Conservation (phyloP, 495 filamentous ascomycete species). For the Aspergillus diversus region DNA sequence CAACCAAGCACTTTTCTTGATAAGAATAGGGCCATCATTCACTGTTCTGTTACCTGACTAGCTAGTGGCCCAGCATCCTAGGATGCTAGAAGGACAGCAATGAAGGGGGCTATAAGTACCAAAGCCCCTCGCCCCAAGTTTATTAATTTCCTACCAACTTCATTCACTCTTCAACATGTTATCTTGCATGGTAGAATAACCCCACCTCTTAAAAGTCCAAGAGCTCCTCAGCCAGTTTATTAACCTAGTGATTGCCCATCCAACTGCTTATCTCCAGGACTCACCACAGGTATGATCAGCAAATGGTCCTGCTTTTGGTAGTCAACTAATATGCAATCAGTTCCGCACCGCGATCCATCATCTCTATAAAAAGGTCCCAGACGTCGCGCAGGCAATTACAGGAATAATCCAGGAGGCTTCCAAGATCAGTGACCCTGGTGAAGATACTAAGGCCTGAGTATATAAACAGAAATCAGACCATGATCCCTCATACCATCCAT, state of each 20-base stretch:
- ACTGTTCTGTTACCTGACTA: not conserved
- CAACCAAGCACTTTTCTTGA: too few relatives aligned
- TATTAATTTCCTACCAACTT: not conserved
- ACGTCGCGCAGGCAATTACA: too few relatives aligned
- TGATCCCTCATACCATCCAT: too few relatives aligned
- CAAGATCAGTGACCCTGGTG: too few relatives aligned
- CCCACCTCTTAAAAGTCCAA: not conserved
- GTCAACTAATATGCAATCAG: not conserved
- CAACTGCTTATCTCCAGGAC: not conserved
- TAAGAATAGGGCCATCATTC: too few relatives aligned
- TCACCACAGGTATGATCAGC: slow-evolving; percentile 5
- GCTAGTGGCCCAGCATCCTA: not conserved
- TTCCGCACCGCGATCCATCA: not conserved
- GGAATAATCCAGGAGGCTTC: too few relatives aligned
- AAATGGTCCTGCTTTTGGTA: not conserved
- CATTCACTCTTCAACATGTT: not conserved
- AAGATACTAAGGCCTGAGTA: too few relatives aligned
- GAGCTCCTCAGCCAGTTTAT: not conserved
- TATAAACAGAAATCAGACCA: too few relatives aligned
- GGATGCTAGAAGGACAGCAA: not conserved
- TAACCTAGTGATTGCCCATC: not conserved
- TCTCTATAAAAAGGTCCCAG: not conserved
- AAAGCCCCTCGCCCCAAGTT: not conserved
- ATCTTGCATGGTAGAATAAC: not conserved
- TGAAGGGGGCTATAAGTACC: not conserved